Base-by-base conservation (phyloP, 2,329 filamentous ascomycete species). In the Cercospora citrullina region DNA sequence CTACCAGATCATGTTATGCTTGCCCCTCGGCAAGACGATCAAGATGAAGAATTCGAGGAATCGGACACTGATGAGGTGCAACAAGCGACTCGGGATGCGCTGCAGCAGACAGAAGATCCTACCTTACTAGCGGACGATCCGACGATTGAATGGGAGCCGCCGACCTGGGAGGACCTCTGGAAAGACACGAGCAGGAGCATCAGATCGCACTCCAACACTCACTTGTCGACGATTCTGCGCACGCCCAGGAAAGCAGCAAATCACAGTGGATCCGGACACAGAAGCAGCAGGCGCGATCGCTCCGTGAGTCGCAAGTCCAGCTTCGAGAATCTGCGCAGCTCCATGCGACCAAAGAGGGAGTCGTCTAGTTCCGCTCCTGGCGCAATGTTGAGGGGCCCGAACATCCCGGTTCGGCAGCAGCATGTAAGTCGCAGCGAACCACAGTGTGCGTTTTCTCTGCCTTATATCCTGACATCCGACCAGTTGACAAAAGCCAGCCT, bases 151-250 rank as follows among this genome's bases (percentile, higher is more conserved):
- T 64, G 62, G 62, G 53, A 64, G 62, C 62, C 62, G 23, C 62
- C 62, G 12, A 33, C 53, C 4, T 64, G 62, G 62, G 62, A 64
- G 18, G 62, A 64, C 28, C 62, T 64, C 36, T 64, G 62, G 62
- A 58, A 42, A 21, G 51, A 64, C 16, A n/a, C 62, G 23, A 23
- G 48, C 26, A 39, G 53, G n/a, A 64, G 31, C 36, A 58, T 58
- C 12, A 59, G 62, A n/a, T 57, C 33, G 31, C 51, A 59, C 23
- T 64, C 62, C 12, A 58, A 58, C 18, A 64, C 48, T 21, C 51
- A 33, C 8, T 21, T 64, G 21, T 59, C 62, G 5, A 16, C 51
- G 10, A 28, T 33, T 21, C 7, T 45, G 31, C 33, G 51, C 16
- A 64, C 51, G 28, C 51, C 62, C 12, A 64, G 28, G 9, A 36